phyloP scores from a whole-genome alignment of 2,329 filamentous ascomycete species.

The Paecilomyces niveus region DNA sequence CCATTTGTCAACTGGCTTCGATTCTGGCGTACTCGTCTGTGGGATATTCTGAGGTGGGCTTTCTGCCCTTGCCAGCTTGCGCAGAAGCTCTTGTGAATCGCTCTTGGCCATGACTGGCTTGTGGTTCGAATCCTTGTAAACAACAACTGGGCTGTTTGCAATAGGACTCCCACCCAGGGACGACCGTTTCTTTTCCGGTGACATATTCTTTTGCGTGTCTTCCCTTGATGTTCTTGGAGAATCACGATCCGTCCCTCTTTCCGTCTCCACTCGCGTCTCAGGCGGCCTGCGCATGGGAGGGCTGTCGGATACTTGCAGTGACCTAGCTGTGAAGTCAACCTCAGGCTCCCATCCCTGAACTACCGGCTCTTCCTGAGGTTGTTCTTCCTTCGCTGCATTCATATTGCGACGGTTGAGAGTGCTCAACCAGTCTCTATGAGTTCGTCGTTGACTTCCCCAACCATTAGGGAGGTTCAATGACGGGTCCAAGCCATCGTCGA shows the following conservation, averaged over 20 bases:
- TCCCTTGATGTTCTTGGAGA: slow-evolving; percentile 2
- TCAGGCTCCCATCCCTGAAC: slow-evolving; percentile 18
- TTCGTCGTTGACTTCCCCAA: slow-evolving; percentile 29
- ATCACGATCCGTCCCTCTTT: neutral
- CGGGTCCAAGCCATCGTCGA: slow-evolving; percentile 18
- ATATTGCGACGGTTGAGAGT: slow-evolving; percentile 19
- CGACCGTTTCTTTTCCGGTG: slow-evolving; percentile 7
- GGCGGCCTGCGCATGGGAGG: slow-evolving; percentile 19
- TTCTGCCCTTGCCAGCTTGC: slow-evolving; percentile 33
- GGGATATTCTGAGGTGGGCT: slow-evolving; percentile 24
- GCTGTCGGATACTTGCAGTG: slow-evolving; percentile 24
- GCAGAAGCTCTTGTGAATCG: slow-evolving; percentile 36
- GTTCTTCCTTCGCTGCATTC: slow-evolving; percentile 11
- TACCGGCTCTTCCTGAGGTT: slow-evolving; percentile 6
- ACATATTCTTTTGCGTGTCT: slow-evolving; percentile 14
- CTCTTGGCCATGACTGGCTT: slow-evolving; percentile 21
- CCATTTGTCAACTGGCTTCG: slow-evolving; percentile 21
- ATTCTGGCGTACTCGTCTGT: slow-evolving; percentile 26
- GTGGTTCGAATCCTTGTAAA: slow-evolving; percentile 26
- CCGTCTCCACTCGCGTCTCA: slow-evolving; percentile 10
- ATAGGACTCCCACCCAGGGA: slow-evolving; percentile 20
- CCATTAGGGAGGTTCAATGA: slow-evolving; percentile 29
- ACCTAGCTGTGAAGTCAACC: slow-evolving; percentile 18
- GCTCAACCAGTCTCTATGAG: slow-evolving; percentile 28
- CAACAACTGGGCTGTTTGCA: slow-evolving; percentile 31